Evolutionary conservation across 257 asterid species (phyloP), one percentile per base, ranked within the genome.

Genomic region (Gardenia jasminoides): DNA sequence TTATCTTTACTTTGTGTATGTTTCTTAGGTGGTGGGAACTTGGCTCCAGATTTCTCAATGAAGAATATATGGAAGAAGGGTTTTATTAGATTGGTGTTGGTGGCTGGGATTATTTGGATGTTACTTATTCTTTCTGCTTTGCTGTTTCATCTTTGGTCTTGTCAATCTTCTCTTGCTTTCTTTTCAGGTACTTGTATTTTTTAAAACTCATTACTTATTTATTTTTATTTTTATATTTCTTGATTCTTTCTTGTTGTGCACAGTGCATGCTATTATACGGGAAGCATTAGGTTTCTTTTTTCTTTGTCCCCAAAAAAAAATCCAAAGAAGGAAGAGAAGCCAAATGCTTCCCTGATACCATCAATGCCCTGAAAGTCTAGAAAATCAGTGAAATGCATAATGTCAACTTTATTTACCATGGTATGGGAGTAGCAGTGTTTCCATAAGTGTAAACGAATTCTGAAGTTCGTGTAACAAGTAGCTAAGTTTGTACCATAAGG

Each of bases 81-180:
- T 9, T 86, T 84, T 75, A 77, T 88, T 80, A 84, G 89, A 13
- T 73, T 84, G 77, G 83, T 84, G 50, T 79, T 88, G 36, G 86
- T 84, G 75, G 86, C 67, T 13, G 91, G 90, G 30, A 86, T 88
- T 81, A 65, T 86, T n/a, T 86, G 89, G 90, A 85, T 83, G 82
- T 22, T 86, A 41, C 85, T 84, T 39, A 86, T 88, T 76, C 84
- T 83, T 36, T 48, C 77, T 31, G 88, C 82, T 36, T 81, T 86
- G 70, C 71, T 84, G 56, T 88, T 86, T 76, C 91, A 86, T 68
- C 73, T 83, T 16, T 88, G 89, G 89, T 76, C 91, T 74, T 88
- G 91, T 80, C 90, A 88, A 68, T 86, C 89, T 13, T 82, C 87
- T 31, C 70, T 86, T 46, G 76, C 78, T 79, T 87, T 88, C 82